Evolutionary conservation across 2,329 filamentous ascomycete genomes (phyloP).

Genomic region (Ophiocordyceps unilateralis): DNA sequence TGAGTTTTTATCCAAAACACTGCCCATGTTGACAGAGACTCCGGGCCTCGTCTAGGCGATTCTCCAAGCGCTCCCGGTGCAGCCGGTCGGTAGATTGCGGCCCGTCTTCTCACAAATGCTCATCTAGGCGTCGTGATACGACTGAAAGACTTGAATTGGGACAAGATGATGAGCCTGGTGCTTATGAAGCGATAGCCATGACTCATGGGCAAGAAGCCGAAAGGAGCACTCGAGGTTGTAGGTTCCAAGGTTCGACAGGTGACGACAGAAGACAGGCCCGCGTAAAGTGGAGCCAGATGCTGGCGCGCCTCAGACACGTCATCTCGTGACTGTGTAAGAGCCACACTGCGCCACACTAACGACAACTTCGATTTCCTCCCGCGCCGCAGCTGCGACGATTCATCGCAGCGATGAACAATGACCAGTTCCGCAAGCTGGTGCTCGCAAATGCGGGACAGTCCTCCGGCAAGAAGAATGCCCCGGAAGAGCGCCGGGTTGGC

Average conservation of each 20-base stretch:
- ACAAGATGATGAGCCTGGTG: too few relatives aligned
- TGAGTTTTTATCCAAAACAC: constrained; percentile 45
- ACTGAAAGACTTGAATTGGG: background rate
- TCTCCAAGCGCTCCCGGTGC: background rate
- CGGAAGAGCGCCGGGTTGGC: constrained; percentile 9
- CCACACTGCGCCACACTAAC: background rate
- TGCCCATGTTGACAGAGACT: constrained; percentile 31
- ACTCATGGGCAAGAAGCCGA: too few relatives aligned
- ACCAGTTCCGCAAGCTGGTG: constrained; percentile 75
- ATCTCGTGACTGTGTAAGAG: background rate
- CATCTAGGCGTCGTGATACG: background rate
- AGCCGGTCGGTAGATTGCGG: background rate
- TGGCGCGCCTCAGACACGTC: constrained; percentile 6
- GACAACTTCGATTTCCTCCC: background rate
- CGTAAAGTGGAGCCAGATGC: constrained; percentile 17
- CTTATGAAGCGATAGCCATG: too few relatives aligned
- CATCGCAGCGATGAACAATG: constrained; percentile 62
- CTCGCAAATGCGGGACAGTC: constrained; percentile 28
- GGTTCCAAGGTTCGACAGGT: background rate
- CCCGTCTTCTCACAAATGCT: background rate
- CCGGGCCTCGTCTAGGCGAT: too few relatives aligned
- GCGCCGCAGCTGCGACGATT: background rate
- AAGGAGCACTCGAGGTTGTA: background rate
- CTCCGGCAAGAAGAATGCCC: constrained; percentile 24
- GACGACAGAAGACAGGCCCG: constrained; percentile 5